A percentile compares a stretch with the other conserved stretches of the same genome.
phyloP scores from a whole-genome alignment of 202 grass and related monocot species.

The Hordeum pubiflorum region DNA sequence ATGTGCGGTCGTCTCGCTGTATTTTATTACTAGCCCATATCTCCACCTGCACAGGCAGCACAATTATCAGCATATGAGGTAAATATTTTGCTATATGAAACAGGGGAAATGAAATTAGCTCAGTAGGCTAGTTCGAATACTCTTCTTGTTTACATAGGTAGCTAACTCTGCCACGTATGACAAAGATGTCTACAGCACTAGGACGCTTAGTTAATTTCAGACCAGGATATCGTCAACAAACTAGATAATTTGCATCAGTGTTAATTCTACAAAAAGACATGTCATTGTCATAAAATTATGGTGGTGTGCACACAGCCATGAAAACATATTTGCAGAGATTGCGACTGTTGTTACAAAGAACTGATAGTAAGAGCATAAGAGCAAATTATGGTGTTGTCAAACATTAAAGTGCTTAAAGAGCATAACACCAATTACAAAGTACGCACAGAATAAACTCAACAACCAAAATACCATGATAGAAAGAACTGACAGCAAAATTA shows the following conservation, averaged over 20 bases:
- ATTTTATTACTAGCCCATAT: constrained; percentile 97
- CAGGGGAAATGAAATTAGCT: constrained; percentile 3
- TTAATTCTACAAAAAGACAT: not conserved
- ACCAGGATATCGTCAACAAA: constrained; percentile 12
- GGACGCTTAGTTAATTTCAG: constrained; percentile 1
- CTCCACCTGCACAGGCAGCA: constrained; percentile 60
- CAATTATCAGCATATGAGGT: constrained; percentile 22
- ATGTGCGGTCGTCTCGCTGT: constrained; percentile 64
- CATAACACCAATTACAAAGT: not conserved
- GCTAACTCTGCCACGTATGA: not conserved
- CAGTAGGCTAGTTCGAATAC: not conserved
- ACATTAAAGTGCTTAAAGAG: not conserved
- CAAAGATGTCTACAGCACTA: not conserved
- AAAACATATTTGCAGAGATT: not conserved
- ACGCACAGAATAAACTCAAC: not conserved
- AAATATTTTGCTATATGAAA: constrained; percentile 25
- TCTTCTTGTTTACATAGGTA: not conserved
- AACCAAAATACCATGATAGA: not conserved
- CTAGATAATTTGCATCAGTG: constrained; percentile 6
- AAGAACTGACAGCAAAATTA: not conserved
- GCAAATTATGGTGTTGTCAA: not conserved
- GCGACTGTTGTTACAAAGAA: not conserved
- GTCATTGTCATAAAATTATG: not conserved
- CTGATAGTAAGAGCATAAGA: too few relatives aligned
- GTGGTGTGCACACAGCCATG: not conserved